Conservation (phyloP, 495 filamentous ascomycete species). For the Monascus purpureus region DNA sequence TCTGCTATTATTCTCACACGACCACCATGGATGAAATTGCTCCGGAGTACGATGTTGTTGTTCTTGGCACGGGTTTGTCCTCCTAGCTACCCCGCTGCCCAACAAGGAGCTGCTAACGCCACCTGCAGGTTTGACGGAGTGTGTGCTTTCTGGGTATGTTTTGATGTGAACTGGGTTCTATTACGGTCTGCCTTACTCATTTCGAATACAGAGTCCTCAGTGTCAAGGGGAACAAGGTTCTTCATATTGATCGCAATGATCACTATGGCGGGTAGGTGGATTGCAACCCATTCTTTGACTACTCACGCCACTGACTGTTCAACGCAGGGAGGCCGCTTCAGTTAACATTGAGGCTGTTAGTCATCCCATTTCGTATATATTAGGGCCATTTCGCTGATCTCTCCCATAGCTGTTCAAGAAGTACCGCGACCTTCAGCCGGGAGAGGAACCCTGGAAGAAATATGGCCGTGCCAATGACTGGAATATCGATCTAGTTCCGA, state of each 20-base stretch:
- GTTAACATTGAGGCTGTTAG: slow-evolving; percentile 84
- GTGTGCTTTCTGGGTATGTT: slow-evolving; percentile 89
- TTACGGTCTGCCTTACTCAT: slow-evolving; percentile 3
- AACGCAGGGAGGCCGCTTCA: slow-evolving; percentile 73
- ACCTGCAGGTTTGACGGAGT: slow-evolving; percentile 79
- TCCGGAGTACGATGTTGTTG: slow-evolving; percentile 93
- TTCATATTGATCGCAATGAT: slow-evolving; percentile 98
- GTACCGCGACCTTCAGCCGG: slow-evolving; percentile 66
- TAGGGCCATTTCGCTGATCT: no score
- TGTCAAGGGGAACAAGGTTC: slow-evolving; percentile 96
- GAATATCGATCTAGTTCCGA: slow-evolving; percentile 98
- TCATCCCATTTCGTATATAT: slow-evolving; percentile 1
- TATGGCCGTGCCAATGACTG: slow-evolving; percentile 95
- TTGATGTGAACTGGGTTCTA: not conserved
- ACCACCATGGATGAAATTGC: slow-evolving; percentile 86
- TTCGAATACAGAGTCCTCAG: slow-evolving; percentile 60
- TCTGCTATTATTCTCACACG: slow-evolving; percentile 4
- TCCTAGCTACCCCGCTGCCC: slow-evolving; percentile 30
- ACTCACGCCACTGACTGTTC: slow-evolving; percentile 13
- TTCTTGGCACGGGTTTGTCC: slow-evolving; percentile 80
- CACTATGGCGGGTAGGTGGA: slow-evolving; percentile 87
- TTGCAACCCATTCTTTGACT: slow-evolving; percentile 6
- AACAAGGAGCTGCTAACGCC: slow-evolving; percentile 19
- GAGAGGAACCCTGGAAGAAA: slow-evolving; percentile 93
- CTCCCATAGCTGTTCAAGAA: slow-evolving; percentile 73